Conservation (phyloP, 2,329 filamentous ascomycete genomes). For the Talaromyces islandicus region DNA sequence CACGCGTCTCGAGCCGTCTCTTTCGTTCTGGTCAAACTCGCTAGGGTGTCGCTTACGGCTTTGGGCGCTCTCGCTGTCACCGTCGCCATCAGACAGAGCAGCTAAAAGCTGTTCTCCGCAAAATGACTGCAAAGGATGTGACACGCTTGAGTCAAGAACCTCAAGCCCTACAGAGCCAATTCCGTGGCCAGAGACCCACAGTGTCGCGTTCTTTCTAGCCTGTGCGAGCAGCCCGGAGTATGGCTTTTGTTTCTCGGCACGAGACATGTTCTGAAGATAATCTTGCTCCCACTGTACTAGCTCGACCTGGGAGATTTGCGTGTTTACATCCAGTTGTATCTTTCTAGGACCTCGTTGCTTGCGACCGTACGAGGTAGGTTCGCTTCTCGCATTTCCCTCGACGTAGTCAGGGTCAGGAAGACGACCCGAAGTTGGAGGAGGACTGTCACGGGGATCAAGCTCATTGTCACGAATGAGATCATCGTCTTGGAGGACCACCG, state of each 20-base stretch:
- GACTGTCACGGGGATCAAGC: slow-evolving; percentile 21
- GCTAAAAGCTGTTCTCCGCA: slow-evolving; percentile 51
- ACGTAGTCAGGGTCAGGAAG: slow-evolving; percentile 17
- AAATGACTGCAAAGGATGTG: slow-evolving; percentile 54
- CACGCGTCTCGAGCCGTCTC: slow-evolving; percentile 28
- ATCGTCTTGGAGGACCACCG: background rate
- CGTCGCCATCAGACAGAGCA: slow-evolving; percentile 29
- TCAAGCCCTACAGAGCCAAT: slow-evolving; percentile 49
- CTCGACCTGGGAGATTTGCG: slow-evolving; percentile 51
- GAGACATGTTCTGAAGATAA: slow-evolving; percentile 57
- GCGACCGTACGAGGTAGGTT: background rate
- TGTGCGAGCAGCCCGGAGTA: slow-evolving; percentile 35
- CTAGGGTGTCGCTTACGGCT: slow-evolving; percentile 24
- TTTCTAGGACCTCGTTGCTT: slow-evolving; percentile 30
- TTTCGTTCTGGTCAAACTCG: slow-evolving; percentile 19
- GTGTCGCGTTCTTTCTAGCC: slow-evolving; percentile 58
- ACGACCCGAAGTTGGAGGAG: slow-evolving; percentile 15
- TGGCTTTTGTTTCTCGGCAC: slow-evolving; percentile 40
- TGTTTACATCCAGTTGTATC: slow-evolving; percentile 44
- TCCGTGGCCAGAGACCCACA: slow-evolving; percentile 55
- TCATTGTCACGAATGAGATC: slow-evolving; percentile 13
- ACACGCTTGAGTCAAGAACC: slow-evolving; percentile 34
- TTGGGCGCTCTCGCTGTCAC: slow-evolving; percentile 18
- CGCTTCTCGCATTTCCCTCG: slow-evolving; percentile 5
- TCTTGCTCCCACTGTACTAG: slow-evolving; percentile 53